Percentiles rank a stretch among this genome's conserved stretches.
Evolutionary conservation across 805 yeast species (phyloP).

Genomic region (Myxozyma udenii): DNA sequence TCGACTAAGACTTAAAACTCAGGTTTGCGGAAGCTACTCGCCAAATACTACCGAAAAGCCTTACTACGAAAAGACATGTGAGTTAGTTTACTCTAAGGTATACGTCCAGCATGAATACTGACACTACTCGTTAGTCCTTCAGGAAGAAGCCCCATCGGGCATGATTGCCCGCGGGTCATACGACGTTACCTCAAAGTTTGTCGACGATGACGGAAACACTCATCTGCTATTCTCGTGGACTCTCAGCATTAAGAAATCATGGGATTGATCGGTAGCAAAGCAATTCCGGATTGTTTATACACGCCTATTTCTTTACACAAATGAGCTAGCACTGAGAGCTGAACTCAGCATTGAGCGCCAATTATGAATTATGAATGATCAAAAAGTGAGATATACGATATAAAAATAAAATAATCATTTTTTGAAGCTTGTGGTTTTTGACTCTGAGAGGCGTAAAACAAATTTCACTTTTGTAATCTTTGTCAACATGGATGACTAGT

Average conservation of each 20-base stretch:
- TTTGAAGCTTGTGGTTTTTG: no score
- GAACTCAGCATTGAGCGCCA: not conserved
- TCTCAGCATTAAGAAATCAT: constrained; percentile 65
- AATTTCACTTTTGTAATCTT: no score
- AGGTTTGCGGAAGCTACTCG: constrained; percentile 73
- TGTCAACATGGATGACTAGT: no score
- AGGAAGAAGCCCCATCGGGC: constrained; percentile 89
- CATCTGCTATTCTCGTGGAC: constrained; percentile 82
- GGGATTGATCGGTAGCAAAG: constrained; percentile 11
- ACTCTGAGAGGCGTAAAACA: no score
- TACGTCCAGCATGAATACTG: not conserved
- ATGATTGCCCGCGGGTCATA: constrained; percentile 83
- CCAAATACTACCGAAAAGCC: constrained; percentile 83
- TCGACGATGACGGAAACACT: constrained; percentile 77
- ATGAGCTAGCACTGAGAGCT: not conserved
- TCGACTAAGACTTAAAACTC: not conserved
- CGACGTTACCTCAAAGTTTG: constrained; percentile 73
- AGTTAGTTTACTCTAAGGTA: constrained; percentile 24
- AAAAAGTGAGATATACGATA: no score
- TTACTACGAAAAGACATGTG: constrained; percentile 55
- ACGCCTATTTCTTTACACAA: not conserved
- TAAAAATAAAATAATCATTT: no score
- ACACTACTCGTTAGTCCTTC: constrained; percentile 40
- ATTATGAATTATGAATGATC: no score
- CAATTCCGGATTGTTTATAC: not conserved